Base-by-base conservation (phyloP, 306 rosid genomes). In the Geum urbanum region DNA sequence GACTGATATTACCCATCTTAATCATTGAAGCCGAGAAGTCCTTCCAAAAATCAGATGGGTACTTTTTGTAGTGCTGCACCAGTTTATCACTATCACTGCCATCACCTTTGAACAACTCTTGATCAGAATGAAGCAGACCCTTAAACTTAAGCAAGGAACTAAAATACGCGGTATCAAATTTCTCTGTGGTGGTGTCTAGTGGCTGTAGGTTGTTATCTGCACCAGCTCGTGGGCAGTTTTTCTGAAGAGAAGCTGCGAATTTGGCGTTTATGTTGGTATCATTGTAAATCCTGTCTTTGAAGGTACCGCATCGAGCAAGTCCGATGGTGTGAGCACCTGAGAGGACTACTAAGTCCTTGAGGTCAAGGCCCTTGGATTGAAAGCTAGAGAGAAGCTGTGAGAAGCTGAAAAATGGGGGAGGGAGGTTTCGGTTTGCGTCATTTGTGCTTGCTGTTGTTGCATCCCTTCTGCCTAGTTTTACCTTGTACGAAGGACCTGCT, bases 291-390 rank as follows among this genome's bases (percentile, higher is more conserved):
- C 79, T 58, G 18, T 19, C 6, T 7, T 56, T 52, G 49, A 77
- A 81, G 1, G n/a, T 6, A 14, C 6, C 0, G 58, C 85, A 81
- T 56, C 51, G 72, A 2, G 79, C 79, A 32, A 50, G 45, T 0
- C 85, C 85, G 1, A 81, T 45, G 4, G 85, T 81, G 71, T 77
- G 82, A 0, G 67, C 81, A 77, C 37, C 85, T 14, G 85, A 81
- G 41, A 81, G 74, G 50, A 66, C 77, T 14, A 77, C 79, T 71
- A 77, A 22, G 65, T 77, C 85, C 8, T n/a, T 62, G 4, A 63
- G 40, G 6, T 64, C 55, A 13, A 77, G 78, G n/a, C 77, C 79
- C 15, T 58, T 44, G 6, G 37, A 27, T 59, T n/a, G 15, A 41
- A 77, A 81, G 48, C 32, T 20, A 5, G 57, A 6, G 35, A 71